Evolutionary conservation across 495 filamentous ascomycete genomes (phyloP), one percentile per base, ranked within the genome.

Genomic region (Xylaria intraflava): DNA sequence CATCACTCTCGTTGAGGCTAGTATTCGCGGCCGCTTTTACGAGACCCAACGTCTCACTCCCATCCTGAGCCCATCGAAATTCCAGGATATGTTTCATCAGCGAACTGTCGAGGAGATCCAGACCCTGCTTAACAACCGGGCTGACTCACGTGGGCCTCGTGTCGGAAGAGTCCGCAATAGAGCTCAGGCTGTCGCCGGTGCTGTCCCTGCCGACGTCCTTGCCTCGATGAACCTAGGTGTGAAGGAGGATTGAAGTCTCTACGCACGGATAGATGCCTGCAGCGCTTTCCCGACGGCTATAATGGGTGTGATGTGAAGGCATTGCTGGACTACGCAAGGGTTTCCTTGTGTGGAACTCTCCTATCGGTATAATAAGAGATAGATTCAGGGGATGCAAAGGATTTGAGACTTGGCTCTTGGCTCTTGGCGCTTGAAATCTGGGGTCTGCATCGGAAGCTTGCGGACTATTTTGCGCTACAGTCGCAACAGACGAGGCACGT

Each of bases 1-100:
- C 30, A 50, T 53, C 19, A 41, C 53, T 7, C 61, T 66, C n/a
- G 16, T 30, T 19, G 70, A 72, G 41, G 39, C 24, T 0, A 60
- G 60, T 6, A 67, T 75, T 9, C 57, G 58, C 22, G 72, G 73
- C n/a, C 59, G 73, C 6, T 76, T 74, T 59, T 74, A 76, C 59
- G 70, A 72, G 17, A 71, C 68, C 0, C 48, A 65, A 30, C 61
- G 62, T 51, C 57, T 76, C 19, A 66, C 68, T 43, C 57, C 53
- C 10, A 59, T 70, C 41, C 61, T 76, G 6, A 59, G 69, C 22
- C 59, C 50, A 3, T 53, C 33, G 0, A 43, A 61, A 12, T 64
- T 61, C 47, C 44, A 63, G 42, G 46, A 58, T 0, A 60, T 60
- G 17, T 30, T 68, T 6, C 49, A 59, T 40, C 38, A 35, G 2